phyloP scores from a whole-genome alignment of 768 basidiomycete species.

The Psilocybe azurescens region DNA sequence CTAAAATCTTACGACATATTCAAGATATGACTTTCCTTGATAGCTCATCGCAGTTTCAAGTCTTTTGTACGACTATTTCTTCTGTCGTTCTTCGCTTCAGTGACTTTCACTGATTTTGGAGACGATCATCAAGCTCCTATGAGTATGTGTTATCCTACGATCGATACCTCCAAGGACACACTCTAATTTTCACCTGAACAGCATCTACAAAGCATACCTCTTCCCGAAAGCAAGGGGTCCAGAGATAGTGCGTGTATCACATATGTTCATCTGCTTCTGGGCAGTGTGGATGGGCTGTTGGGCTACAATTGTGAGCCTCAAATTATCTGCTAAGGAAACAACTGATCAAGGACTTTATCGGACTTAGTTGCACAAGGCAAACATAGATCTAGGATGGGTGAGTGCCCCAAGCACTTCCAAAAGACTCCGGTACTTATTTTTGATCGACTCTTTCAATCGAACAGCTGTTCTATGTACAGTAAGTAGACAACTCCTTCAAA shows the following conservation, averaged over 20 bases:
- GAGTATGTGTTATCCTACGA: constrained; percentile 38
- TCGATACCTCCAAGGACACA: not conserved
- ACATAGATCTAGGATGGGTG: constrained; percentile 54
- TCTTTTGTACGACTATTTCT: constrained; percentile 40
- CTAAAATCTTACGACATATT: no score
- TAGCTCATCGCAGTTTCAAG: constrained; percentile 49
- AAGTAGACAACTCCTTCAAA: constrained; percentile 12
- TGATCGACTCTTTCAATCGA: not conserved
- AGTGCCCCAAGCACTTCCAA: constrained; percentile 12
- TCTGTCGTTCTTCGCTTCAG: constrained; percentile 4
- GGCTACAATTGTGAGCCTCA: constrained; percentile 38
- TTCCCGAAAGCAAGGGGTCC: constrained; percentile 39
- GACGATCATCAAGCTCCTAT: constrained; percentile 39
- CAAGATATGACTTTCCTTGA: not conserved
- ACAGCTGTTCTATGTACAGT: constrained; percentile 53
- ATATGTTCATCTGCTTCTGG: constrained; percentile 47
- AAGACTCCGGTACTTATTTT: not conserved
- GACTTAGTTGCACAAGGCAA: constrained; percentile 45
- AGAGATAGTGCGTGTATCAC: constrained; percentile 45
- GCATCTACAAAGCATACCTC: constrained; percentile 45
- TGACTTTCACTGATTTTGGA: not conserved
- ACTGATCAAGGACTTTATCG: not conserved
- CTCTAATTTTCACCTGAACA: constrained; percentile 6
- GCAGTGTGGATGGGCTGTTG: constrained; percentile 49
- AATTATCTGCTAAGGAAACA: no score